Evolutionary conservation across 441 rosid species (phyloP).

Genomic region (Pelargonium myrrhifolium): DNA sequence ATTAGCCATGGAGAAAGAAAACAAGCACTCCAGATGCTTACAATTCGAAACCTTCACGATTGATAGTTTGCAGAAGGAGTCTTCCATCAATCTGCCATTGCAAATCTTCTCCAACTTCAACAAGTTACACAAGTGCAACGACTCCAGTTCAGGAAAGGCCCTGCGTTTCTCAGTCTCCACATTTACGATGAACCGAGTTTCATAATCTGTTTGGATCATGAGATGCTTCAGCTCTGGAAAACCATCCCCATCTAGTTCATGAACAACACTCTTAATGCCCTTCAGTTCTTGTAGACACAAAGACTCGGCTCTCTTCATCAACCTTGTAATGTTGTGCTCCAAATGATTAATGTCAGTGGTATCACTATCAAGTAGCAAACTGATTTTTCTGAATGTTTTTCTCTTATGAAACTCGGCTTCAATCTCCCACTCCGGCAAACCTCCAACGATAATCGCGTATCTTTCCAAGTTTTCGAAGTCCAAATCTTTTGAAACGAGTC

Average conservation of each 20-base stretch:
- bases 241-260: too few species aligned
- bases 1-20: conserved; percentile 12
- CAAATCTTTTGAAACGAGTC: too few species aligned
- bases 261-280: conserved; percentile 15
- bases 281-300: conserved; percentile 14
- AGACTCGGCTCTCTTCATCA: conserved; percentile 18
- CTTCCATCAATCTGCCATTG: neutral
- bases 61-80: conserved; percentile 6
- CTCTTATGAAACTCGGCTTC: neutral
- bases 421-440: too few species aligned
- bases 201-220: neutral
- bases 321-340: conserved; percentile 7
- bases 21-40: conserved; percentile 12
- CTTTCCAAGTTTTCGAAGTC: too few species aligned
- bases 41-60: conserved; percentile 9
- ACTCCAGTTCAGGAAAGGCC: neutral
- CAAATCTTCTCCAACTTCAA: neutral
- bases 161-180: neutral
- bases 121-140: neutral
- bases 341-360: neutral
- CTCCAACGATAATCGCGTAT: too few species aligned
- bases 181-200: neutral
- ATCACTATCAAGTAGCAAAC: neutral
- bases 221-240: neutral
- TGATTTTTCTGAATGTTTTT: neutral